Evolutionary conservation across 176 grass and related monocot species (phyloP).

Genomic region (Pontederia paniculata): DNA sequence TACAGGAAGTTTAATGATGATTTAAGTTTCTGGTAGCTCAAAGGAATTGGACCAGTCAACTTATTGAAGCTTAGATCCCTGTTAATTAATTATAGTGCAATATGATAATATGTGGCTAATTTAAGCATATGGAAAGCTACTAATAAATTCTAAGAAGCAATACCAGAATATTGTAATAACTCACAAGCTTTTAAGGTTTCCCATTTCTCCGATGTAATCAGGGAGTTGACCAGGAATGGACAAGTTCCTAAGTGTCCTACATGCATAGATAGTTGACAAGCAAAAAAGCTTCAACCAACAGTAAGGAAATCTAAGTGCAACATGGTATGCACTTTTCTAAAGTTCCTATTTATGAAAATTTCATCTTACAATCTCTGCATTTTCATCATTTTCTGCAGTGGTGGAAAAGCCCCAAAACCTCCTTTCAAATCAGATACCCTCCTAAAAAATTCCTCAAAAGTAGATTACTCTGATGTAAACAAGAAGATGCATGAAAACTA

Average conservation of each 20-base stretch:
- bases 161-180: too few species aligned
- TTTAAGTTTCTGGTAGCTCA: background rate
- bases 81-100: background rate
- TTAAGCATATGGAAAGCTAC: too few species aligned
- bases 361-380: background rate
- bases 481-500: background rate
- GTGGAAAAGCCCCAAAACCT: slow-evolving; percentile 10
- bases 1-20: background rate
- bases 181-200: background rate
- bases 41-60: slow-evolving; percentile 17
- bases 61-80: slow-evolving; percentile 22
- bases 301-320: background rate
- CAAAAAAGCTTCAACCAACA: background rate
- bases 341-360: background rate
- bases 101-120: too few species aligned
- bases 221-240: slow-evolving; percentile 19
- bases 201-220: slow-evolving; percentile 18
- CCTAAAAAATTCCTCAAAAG: background rate
- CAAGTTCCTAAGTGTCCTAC: slow-evolving; percentile 18
- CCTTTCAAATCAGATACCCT: slow-evolving; percentile 14
- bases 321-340: too few species aligned
- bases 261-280: background rate
- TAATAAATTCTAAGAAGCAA: too few species aligned
- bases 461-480: background rate
- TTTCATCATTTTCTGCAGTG: slow-evolving; percentile 11